Conservation (phyloP, 352 stramenopile genomes). For the Globisporangium cylindrosporum region DNA sequence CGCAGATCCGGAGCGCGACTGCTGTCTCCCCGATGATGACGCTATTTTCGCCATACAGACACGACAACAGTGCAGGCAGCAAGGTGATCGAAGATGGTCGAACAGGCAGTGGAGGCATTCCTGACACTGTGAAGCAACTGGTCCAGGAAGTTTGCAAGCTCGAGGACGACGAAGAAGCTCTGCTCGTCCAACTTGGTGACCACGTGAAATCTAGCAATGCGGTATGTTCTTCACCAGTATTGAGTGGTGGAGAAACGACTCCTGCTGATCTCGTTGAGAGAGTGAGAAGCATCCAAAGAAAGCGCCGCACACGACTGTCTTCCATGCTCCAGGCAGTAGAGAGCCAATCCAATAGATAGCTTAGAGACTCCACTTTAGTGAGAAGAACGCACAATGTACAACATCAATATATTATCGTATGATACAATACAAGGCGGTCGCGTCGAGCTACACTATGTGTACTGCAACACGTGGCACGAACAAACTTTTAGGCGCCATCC, state of each 20-base stretch:
- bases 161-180: conserved; percentile 9
- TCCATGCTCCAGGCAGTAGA: conserved; percentile 4
- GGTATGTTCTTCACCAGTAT: neutral
- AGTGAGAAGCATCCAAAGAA: neutral
- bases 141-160: conserved; percentile 11
- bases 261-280: conserved; percentile 4
- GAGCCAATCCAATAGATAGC: neutral
- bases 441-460: neutral
- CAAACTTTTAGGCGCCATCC: neutral
- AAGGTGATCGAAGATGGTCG: neutral
- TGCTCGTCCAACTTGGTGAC: neutral
- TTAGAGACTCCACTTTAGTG: neutral
- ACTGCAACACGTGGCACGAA: neutral
- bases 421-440: neutral
- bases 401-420: neutral
- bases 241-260: neutral
- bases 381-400: neutral
- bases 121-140: neutral
- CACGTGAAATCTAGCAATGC: neutral
- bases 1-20: neutral
- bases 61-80: neutral
- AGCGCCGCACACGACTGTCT: conserved; percentile 4
- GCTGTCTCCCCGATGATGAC: neutral
- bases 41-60: neutral
- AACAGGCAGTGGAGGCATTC: neutral